Conservation (phyloP, 2,329 filamentous ascomycete species). For the Aureobasidium sp. region DNA sequence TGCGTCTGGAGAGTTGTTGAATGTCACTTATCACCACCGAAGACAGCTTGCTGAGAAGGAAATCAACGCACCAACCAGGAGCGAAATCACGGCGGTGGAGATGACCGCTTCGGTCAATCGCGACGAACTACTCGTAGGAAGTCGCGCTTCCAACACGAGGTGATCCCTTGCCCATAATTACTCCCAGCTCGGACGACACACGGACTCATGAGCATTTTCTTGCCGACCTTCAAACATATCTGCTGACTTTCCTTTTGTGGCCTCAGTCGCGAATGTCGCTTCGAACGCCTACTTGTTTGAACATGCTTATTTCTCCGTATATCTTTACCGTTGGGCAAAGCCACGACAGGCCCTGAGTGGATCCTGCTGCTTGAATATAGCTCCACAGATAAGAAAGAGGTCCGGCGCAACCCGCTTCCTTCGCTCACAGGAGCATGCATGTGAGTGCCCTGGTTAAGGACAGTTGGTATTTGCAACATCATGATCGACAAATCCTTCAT, state of each 20-base stretch:
- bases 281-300: not conserved
- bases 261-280: not conserved
- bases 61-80: not conserved
- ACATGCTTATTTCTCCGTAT: not conserved
- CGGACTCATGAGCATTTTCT: not conserved
- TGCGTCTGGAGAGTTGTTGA: not conserved
- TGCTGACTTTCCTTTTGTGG: not conserved
- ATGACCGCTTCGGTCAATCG: not conserved
- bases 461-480: not conserved
- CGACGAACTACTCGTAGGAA: not conserved
- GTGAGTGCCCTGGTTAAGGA: not conserved
- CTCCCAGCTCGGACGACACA: not conserved
- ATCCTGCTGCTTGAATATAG: not conserved
- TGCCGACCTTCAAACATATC: not conserved
- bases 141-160: not conserved
- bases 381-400: not conserved
- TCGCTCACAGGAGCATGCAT: not conserved
- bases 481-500: not conserved
- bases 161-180: not conserved
- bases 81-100: not conserved
- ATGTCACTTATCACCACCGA: not conserved
- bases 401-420: conserved; percentile 2
- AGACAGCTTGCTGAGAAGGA: not conserved
- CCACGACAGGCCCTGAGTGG: not conserved
- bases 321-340: not conserved